Evolutionary conservation across 225 moss, liverwort and hornwort species (phyloP), one percentile per base, ranked within the genome.

Genomic region (Sphagnum tenellum): DNA sequence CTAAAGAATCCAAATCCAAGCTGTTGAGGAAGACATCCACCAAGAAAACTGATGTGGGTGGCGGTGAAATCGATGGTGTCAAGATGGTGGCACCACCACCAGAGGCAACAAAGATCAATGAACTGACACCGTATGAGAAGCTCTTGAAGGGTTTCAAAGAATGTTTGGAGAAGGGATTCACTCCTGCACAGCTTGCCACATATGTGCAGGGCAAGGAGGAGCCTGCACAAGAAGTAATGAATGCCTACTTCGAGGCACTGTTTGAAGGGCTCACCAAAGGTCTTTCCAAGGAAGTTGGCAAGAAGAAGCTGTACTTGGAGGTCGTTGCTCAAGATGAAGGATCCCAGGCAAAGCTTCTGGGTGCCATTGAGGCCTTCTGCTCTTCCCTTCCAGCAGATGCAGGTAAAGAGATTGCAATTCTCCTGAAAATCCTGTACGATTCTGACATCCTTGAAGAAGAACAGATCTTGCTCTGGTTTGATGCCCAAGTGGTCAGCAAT

Each of bases 361-460:
- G 67, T 4, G 82, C 89, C 4, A 79, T 96, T 47, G 84, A 89
- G 9, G 44, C 74, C 0, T 88, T 88, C 49, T 92, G 95, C 49
- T 74, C 67, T 10, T 70, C 76, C 4, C 74, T 82, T 12, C 74
- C 88, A 3, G 76, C 88, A 0, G 92, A 96, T 47, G 86, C 82
- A 5, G 89, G 88, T 47, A 96, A 96, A 72, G 95, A 96, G 77
- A 88, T 96, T 5, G 92, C 95, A 2, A 79, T 96, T 44, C 67
- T 96, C 10, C 83, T 96, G 51, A 96, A 96, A 76, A 70, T 75
- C 14, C 57, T 96, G 44, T 96, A 96, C 46, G 95, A 96, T 56
- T 82, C 78, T 14, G 95, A 96, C 63, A 89, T 92, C n/a, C 45
- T 92, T 46, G 95, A 96, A 60, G 95, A 96, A 73, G 95, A 96